These are phyloP conservation scores for Limtongia smithiae DNA, from an alignment of 805 yeast genomes.

Conservation along the genomic window DNA sequence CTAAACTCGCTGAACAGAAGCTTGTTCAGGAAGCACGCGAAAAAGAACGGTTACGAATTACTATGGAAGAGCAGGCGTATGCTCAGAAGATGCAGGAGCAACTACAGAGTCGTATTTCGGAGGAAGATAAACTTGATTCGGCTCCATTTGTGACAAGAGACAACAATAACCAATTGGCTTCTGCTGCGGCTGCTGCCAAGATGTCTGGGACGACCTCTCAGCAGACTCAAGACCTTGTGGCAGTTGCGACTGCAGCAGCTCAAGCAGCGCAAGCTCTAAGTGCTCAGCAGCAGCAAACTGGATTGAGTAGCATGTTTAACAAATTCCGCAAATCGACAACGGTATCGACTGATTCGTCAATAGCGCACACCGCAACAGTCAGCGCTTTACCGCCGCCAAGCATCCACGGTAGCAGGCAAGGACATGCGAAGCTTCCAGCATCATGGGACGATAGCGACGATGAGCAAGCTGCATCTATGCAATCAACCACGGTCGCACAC, in stretches of 20 bases:
- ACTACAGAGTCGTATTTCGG: not conserved
- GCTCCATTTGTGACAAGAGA: conserved; percentile 9
- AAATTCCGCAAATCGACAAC: conserved; percentile 10
- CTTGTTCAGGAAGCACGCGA: conserved; percentile 21
- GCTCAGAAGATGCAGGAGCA: not conserved
- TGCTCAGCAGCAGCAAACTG: not conserved
- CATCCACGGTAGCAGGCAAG: not conserved
- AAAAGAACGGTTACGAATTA: conserved; percentile 11
- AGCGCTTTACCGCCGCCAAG: not conserved
- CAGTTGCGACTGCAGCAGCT: not conserved
- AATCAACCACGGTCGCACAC: not conserved
- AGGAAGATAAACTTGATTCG: conserved; percentile 12
- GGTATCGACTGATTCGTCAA: no score
- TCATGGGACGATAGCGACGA: conserved; percentile 15
- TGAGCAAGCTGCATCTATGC: not conserved
- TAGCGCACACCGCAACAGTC: conserved; percentile 1
- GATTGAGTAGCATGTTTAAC: conserved; percentile 16
- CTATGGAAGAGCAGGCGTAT: conserved; percentile 13
- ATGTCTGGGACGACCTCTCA: no score
- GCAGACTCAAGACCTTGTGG: not conserved
- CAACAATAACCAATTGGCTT: no score
- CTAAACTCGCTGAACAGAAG: conserved; percentile 10
- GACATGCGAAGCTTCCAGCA: conserved; percentile 8
- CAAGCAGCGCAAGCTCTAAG: not conserved
- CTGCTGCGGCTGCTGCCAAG: not conserved